Percentiles rank a stretch among this genome's conserved stretches.
Evolutionary conservation across 163 green algal genomes (phyloP).

Genomic region (Trebouxia gelatinosa): DNA sequence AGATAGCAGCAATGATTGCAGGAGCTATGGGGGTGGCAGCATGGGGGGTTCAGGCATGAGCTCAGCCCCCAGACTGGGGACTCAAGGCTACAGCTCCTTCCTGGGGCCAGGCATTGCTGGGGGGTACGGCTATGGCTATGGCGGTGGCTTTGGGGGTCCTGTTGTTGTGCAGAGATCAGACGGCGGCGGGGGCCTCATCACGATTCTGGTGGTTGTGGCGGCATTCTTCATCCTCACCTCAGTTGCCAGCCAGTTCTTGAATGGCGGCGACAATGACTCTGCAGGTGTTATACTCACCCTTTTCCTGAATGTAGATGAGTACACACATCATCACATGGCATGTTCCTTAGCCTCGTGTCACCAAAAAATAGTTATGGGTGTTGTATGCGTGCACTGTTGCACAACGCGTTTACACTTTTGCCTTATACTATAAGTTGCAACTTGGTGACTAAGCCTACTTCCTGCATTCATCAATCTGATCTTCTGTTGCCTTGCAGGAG

Average conservation of each 20-base stretch:
- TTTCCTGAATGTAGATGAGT: neutral
- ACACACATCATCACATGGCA: neutral
- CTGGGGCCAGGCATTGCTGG: neutral
- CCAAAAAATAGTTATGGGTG: neutral
- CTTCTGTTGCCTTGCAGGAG: too few species aligned
- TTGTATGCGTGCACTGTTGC: neutral
- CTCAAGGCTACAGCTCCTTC: slow-evolving; percentile 21
- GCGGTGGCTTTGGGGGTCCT: slow-evolving; percentile 15
- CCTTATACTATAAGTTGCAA: too few species aligned
- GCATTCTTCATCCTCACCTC: neutral
- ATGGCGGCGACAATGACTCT: neutral
- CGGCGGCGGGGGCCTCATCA: slow-evolving; percentile 12
- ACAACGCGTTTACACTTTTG: too few species aligned
- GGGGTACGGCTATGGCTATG: slow-evolving; percentile 24
- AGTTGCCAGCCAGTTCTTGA: neutral
- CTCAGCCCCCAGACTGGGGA: too few species aligned
- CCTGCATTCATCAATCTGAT: too few species aligned
- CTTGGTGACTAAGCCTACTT: too few species aligned
- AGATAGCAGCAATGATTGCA: too few species aligned
- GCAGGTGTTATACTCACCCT: neutral
- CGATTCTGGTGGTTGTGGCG: neutral
- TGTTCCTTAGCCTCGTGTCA: neutral
- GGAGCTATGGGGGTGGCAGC: too few species aligned
- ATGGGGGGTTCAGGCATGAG: too few species aligned
- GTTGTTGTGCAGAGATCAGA: slow-evolving; percentile 12